phyloP scores from a whole-genome alignment of 768 basidiomycete species.

The Coprinopsis sp. region DNA sequence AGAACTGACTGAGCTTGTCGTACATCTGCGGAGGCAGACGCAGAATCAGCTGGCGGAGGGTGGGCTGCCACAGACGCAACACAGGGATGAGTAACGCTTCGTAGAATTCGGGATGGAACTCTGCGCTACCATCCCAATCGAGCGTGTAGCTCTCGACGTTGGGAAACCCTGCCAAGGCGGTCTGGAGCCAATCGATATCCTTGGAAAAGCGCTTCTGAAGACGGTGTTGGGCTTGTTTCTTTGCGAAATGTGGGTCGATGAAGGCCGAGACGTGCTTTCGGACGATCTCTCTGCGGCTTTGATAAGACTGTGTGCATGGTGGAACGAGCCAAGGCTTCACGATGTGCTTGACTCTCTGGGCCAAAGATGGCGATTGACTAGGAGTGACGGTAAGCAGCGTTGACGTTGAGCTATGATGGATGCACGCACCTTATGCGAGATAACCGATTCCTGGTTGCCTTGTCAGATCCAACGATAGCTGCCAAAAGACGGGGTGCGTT shows the following conservation, averaged over 20 bases:
- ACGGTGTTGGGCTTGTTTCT: constrained; percentile 28
- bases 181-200: constrained; percentile 29
- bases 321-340: constrained; percentile 40
- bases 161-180: constrained; percentile 28
- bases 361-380: constrained; percentile 20
- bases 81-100: constrained; percentile 32
- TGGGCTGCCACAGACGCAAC: constrained; percentile 27
- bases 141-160: constrained; percentile 34
- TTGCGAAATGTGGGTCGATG: constrained; percentile 26
- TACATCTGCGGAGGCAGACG: constrained; percentile 37
- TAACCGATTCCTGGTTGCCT: too few species aligned
- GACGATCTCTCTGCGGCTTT: constrained; percentile 23
- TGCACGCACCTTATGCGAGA: too few species aligned
- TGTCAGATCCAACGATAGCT: too few species aligned
- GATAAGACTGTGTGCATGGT: constrained; percentile 27
- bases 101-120: constrained; percentile 34
- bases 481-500: too few species aligned
- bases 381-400: too few species aligned
- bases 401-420: too few species aligned
- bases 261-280: constrained; percentile 23
- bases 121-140: constrained; percentile 32
- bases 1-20: constrained; percentile 26
- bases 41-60: constrained; percentile 30
- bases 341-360: constrained; percentile 29
- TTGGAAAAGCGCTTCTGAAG: constrained; percentile 32